Conservation (phyloP, 2,329 filamentous ascomycete species). For the Aureobasidium melanogenum region DNA sequence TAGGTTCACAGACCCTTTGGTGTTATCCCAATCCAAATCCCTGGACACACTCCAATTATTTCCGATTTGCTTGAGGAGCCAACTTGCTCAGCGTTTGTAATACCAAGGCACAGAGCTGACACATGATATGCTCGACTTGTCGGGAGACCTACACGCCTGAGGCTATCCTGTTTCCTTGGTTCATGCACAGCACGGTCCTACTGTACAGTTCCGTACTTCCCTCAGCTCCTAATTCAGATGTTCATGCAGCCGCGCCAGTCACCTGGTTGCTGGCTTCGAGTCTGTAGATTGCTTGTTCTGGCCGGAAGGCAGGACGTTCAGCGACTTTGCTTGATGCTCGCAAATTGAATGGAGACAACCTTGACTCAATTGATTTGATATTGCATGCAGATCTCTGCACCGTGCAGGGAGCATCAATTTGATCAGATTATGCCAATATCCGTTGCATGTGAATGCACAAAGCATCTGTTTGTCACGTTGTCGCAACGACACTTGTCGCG, state of each 20-base stretch:
- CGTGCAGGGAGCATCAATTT: too few relatives aligned
- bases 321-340: neutral
- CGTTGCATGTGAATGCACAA: neutral
- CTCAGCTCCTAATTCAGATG: neutral
- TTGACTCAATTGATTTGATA: neutral
- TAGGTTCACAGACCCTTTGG: constrained; percentile 2
- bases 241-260: neutral
- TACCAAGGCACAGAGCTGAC: neutral
- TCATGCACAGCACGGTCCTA: neutral
- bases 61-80: neutral
- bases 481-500: neutral
- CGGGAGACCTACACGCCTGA: too few relatives aligned
- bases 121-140: too few relatives aligned
- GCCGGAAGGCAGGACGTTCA: neutral
- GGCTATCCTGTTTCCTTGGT: neutral
- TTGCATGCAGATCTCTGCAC: neutral
- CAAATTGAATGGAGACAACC: neutral
- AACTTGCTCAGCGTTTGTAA: neutral
- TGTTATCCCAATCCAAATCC: neutral
- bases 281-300: neutral
- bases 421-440: neutral
- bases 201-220: neutral
- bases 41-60: neutral
- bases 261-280: constrained; percentile 1
- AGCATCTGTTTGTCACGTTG: neutral